Percentiles rank a stretch among this genome's conserved stretches.
phyloP scores from a whole-genome alignment of 495 filamentous ascomycete species.

The Neurospora cerealis region DNA sequence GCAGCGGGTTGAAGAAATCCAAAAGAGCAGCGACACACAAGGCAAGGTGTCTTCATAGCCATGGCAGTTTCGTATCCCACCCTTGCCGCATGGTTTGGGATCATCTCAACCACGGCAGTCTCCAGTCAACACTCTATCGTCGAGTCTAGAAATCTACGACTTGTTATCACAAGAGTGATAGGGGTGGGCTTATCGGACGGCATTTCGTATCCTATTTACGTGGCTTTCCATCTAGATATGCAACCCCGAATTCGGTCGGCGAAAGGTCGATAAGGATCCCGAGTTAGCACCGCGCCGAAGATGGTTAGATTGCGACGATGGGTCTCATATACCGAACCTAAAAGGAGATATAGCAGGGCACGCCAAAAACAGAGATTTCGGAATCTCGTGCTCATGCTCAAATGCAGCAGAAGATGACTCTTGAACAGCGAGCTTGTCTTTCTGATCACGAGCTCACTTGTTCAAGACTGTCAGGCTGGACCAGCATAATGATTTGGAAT shows the following conservation, averaged over 20 bases:
- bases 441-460: not conserved
- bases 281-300: not conserved
- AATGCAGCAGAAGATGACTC: not conserved
- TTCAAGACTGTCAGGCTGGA: not conserved
- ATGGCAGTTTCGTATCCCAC: not conserved
- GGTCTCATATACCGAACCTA: not conserved
- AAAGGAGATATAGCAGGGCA: not conserved
- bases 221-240: not conserved
- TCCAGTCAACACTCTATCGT: not conserved
- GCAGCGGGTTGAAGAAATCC: not conserved
- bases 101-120: not conserved
- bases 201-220: too few relatives aligned
- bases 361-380: too few relatives aligned
- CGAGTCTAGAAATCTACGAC: not conserved
- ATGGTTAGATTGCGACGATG: not conserved
- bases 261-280: not conserved
- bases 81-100: not conserved
- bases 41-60: not conserved
- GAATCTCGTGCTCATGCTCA: not conserved
- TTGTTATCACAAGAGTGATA: not conserved
- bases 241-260: not conserved
- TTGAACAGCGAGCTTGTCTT: not conserved
- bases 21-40: not conserved
- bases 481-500: not conserved
- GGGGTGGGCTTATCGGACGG: not conserved